A percentile compares a stretch with the other conserved stretches of the same genome.
phyloP scores from a whole-genome alignment of 345 rosid species.

The Arabidopsis thaliana region DNA sequence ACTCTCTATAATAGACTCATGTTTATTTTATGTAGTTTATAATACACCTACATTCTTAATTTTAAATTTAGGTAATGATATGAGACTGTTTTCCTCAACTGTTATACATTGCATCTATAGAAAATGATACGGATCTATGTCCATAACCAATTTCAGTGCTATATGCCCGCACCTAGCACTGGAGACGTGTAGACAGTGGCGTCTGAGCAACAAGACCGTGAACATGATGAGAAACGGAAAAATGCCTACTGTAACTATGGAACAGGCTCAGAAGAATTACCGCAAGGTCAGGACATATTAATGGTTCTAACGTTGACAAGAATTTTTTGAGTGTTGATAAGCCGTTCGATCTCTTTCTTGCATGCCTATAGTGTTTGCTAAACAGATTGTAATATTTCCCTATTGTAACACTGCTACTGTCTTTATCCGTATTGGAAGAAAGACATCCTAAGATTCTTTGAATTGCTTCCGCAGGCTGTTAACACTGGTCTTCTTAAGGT shows the following conservation, averaged over 20 bases:
- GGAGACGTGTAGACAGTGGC: constrained; percentile 99
- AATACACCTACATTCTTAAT: constrained; percentile 5
- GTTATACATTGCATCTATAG: not conserved
- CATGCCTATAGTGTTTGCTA: constrained; percentile 14
- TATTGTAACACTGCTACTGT: constrained; percentile 15
- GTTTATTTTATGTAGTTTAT: constrained; percentile 13
- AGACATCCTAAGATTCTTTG: constrained; percentile 38
- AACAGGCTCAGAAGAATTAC: constrained; percentile 94
- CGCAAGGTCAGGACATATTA: constrained; percentile 76
- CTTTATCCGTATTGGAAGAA: constrained; percentile 20
- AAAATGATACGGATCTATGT: constrained; percentile 23
- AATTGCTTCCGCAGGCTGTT: constrained; percentile 68
- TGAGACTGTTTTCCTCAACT: constrained; percentile 26
- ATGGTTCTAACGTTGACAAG: constrained; percentile 9
- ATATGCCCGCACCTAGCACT: constrained; percentile 94
- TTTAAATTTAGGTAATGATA: not conserved
- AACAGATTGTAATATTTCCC: constrained; percentile 5
- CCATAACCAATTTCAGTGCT: constrained; percentile 62
- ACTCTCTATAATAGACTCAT: constrained; percentile 15
- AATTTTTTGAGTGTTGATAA: constrained; percentile 7
- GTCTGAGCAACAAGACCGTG: constrained; percentile 90
- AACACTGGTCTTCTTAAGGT: constrained; percentile 95
- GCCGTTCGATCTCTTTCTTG: constrained; percentile 13
- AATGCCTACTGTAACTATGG: constrained; percentile 98
- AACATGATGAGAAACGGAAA: constrained; percentile 97